A percentile compares a stretch with the other conserved stretches of the same genome.
Conservation (phyloP, 345 rosid species). For the Bruguiera parviflora region DNA sequence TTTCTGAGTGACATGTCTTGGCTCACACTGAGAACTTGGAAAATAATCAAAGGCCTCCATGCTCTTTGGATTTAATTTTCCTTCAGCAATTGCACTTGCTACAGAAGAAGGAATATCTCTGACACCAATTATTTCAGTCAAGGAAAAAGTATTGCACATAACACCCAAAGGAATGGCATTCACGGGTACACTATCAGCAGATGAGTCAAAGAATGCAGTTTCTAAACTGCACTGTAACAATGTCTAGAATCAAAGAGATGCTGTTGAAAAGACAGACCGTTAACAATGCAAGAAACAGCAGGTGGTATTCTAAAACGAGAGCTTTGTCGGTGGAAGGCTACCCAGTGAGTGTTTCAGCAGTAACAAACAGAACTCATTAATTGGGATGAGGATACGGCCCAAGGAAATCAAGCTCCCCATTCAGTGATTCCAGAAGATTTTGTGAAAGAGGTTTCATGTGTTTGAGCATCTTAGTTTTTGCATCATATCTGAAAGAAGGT, state of each 20-base stretch:
- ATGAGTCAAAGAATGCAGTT: no score
- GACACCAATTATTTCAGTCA: constrained; percentile 23
- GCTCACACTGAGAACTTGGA: constrained; percentile 21
- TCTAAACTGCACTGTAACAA: no score
- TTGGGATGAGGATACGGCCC: constrained; percentile 83
- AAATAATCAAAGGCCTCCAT: constrained; percentile 63
- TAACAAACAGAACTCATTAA: neutral
- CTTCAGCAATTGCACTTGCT: constrained; percentile 73
- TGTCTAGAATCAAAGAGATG: no score
- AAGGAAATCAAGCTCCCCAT: constrained; percentile 65
- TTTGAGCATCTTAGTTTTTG: constrained; percentile 42
- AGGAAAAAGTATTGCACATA: constrained; percentile 17
- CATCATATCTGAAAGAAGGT: constrained; percentile 56
- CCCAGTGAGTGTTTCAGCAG: no score
- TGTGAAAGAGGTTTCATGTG: constrained; percentile 63
- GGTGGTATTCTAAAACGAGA: no score
- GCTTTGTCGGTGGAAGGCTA: no score
- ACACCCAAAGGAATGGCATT: neutral
- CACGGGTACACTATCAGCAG: neutral
- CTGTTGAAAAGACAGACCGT: no score
- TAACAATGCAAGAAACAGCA: no score
- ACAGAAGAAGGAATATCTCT: constrained; percentile 72
- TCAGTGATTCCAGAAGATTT: constrained; percentile 40
- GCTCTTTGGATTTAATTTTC: constrained; percentile 57
- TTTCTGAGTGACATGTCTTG: constrained; percentile 23